Evolutionary conservation across 2,329 filamentous ascomycete species (phyloP).

Genomic region (Fusarium duplospermum): DNA sequence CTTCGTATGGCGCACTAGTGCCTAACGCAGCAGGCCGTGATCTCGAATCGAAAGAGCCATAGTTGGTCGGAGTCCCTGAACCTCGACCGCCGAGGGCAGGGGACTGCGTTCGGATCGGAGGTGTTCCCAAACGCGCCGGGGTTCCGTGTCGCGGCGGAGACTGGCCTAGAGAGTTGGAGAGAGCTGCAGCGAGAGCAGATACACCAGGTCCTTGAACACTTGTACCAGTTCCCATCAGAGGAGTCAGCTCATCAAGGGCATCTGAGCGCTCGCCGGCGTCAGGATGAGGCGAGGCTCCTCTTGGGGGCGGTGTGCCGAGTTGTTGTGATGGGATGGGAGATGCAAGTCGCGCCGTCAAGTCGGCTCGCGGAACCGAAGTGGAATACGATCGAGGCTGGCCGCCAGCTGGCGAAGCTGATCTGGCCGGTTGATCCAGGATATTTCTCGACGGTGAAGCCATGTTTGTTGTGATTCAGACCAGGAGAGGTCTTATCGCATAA

Average conservation of each 20-base stretch:
- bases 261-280: slow-evolving; percentile 34
- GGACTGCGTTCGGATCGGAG: slow-evolving; percentile 56
- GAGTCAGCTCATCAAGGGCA: slow-evolving; percentile 61
- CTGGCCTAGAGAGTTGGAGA: slow-evolving; percentile 78
- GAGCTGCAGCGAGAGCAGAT: slow-evolving; percentile 88
- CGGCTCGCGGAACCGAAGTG: slow-evolving; percentile 67
- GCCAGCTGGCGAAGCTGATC: slow-evolving; percentile 62
- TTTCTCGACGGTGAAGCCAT: slow-evolving; percentile 56
- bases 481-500: slow-evolving; percentile 43
- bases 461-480: slow-evolving; percentile 27
- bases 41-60: slow-evolving; percentile 86
- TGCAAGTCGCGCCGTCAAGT: slow-evolving; percentile 71
- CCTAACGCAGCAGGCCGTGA: slow-evolving; percentile 63
- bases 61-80: slow-evolving; percentile 74
- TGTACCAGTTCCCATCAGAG: slow-evolving; percentile 73
- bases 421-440: slow-evolving; percentile 52
- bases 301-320: slow-evolving; percentile 52
- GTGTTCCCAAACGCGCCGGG: slow-evolving; percentile 69
- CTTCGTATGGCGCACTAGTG: slow-evolving; percentile 75
- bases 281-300: slow-evolving; percentile 48
- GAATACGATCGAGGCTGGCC: slow-evolving; percentile 59
- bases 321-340: slow-evolving; percentile 63
- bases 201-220: slow-evolving; percentile 81
- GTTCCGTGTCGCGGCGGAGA: slow-evolving; percentile 78
- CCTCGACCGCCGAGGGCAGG: slow-evolving; percentile 52